phyloP scores from a whole-genome alignment of 768 basidiomycete species.

The Saitozyma sp. region DNA sequence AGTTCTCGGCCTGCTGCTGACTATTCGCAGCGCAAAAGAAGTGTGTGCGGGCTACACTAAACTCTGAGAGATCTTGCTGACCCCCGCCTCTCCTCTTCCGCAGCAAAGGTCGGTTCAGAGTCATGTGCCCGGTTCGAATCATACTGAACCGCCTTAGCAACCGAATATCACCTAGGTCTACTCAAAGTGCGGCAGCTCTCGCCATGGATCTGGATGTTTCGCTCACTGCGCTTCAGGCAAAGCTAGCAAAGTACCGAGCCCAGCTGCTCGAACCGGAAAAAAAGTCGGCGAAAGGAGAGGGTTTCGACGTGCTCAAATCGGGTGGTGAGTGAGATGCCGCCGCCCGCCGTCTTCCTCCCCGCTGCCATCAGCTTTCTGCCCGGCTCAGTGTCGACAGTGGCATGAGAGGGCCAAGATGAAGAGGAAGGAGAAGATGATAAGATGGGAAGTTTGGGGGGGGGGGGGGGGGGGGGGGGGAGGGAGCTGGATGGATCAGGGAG shows the following conservation, averaged over 20 bases:
- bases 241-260: constrained; percentile 78
- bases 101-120: constrained; percentile 20
- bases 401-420: no score
- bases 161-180: constrained; percentile 83
- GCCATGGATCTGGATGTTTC: background rate
- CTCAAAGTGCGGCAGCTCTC: constrained; percentile 28
- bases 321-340: constrained; percentile 55
- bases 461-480: no score
- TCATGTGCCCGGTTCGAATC: background rate
- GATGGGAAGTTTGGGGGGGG: no score
- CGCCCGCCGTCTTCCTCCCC: background rate
- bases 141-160: constrained; percentile 56
- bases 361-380: background rate
- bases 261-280: constrained; percentile 88
- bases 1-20: background rate
- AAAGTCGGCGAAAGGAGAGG: constrained; percentile 75
- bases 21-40: constrained; percentile 79
- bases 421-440: no score
- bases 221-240: constrained; percentile 24
- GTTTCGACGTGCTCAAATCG: constrained; percentile 83
- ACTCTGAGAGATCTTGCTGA: constrained; percentile 3
- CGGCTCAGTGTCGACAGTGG: background rate
- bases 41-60: constrained; percentile 63
- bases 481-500: background rate
- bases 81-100: background rate